phyloP scores from a whole-genome alignment of 306 rosid species.

The Castanea mollissima region DNA sequence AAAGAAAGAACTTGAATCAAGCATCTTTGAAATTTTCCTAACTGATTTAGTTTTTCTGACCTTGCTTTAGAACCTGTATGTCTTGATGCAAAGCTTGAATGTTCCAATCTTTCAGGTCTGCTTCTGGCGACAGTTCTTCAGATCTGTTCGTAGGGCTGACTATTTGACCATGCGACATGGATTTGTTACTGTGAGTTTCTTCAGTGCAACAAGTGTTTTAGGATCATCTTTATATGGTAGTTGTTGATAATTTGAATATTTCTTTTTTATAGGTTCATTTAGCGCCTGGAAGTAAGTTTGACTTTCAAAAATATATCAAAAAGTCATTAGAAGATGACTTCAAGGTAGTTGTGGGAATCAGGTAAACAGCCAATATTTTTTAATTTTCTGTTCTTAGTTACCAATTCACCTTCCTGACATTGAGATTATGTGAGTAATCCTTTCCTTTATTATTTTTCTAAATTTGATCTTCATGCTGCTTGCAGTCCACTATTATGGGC shows the following conservation, averaged over 20 bases:
- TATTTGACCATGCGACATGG: conserved; percentile 95
- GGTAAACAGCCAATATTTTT: conserved; percentile 41
- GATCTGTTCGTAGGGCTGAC: conserved; percentile 90
- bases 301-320: conserved; percentile 92
- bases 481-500: conserved; percentile 90
- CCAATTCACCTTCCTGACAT: neutral
- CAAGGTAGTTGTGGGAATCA: conserved; percentile 96
- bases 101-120: conserved; percentile 56
- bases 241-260: neutral
- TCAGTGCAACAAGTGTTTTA: neutral
- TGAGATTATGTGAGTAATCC: neutral
- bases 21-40: neutral
- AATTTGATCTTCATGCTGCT: conserved; percentile 24
- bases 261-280: conserved; percentile 69
- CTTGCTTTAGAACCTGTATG: neutral
- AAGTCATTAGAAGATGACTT: conserved; percentile 97
- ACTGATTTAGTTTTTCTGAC: neutral
- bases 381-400: neutral
- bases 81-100: conserved; percentile 3
- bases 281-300: conserved; percentile 91
- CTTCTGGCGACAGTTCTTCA: conserved; percentile 80
- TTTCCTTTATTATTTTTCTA: conserved; percentile 14
- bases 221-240: neutral
- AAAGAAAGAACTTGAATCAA: neutral
- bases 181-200: conserved; percentile 67